Evolutionary conservation across 805 yeast genomes (phyloP).

Genomic region (Suhomyces faveliae): DNA sequence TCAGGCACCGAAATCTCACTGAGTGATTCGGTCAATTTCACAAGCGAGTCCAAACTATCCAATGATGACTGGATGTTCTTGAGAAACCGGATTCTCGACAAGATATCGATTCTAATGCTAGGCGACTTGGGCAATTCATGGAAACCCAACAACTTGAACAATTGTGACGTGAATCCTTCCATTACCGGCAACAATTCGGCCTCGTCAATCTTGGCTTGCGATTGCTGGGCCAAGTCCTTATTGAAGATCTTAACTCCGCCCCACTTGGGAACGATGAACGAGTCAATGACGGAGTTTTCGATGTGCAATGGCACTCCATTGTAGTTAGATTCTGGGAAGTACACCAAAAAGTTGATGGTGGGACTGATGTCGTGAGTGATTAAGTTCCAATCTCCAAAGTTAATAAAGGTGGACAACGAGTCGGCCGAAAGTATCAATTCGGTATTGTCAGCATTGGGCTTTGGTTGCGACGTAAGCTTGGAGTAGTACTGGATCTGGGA

Average conservation of each 20-base stretch:
- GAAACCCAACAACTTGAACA: conserved; percentile 71
- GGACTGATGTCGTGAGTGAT: conserved; percentile 61
- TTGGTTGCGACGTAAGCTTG: conserved; percentile 28
- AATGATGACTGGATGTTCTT: conserved; percentile 61
- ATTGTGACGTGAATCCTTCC: conserved; percentile 71
- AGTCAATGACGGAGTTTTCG: conserved; percentile 48
- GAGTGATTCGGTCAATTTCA: conserved; percentile 64
- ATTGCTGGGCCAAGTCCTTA: conserved; percentile 24
- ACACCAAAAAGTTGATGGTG: conserved; percentile 66
- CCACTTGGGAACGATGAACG: conserved; percentile 85
- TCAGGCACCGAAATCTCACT: conserved; percentile 83
- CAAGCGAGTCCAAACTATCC: conserved; percentile 70
- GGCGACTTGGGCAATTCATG: conserved; percentile 59
- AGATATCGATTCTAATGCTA: conserved; percentile 59
- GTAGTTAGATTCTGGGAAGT: conserved; percentile 51
- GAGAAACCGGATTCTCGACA: conserved; percentile 57
- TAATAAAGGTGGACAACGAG: conserved; percentile 73
- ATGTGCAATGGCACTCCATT: conserved; percentile 49
- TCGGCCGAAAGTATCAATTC: conserved; percentile 39
- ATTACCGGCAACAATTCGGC: conserved; percentile 55
- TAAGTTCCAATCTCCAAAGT: conserved; percentile 81
- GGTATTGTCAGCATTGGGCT: conserved; percentile 22
- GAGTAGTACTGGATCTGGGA: conserved; percentile 76
- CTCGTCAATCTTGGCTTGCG: conserved; percentile 28
- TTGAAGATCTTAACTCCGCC: conserved; percentile 69